Conservation (phyloP, 495 filamentous ascomycete species). For the Daldinia concentrica region DNA sequence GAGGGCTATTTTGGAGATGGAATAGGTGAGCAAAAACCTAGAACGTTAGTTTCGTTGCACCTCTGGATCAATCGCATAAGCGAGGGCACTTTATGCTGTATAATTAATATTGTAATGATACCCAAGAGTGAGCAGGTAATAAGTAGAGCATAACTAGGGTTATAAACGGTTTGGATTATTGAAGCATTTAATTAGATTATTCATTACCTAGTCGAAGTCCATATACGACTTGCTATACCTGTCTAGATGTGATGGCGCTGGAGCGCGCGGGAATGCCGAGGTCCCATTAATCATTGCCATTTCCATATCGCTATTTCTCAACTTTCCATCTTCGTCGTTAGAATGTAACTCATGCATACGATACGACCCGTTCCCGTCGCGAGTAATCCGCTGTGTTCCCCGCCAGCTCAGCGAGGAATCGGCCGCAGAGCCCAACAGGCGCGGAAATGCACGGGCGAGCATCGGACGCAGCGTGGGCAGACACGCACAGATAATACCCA, state of each 20-base stretch:
- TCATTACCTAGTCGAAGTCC: slow-evolving; percentile 15
- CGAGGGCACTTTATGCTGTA: background rate
- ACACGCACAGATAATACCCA: slow-evolving; percentile 49
- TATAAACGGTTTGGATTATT: background rate
- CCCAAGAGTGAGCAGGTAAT: background rate
- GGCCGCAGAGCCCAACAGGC: slow-evolving; percentile 7
- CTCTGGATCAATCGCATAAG: background rate
- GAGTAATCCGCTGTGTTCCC: background rate
- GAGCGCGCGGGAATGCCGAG: background rate
- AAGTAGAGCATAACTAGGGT: background rate
- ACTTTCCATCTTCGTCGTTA: background rate
- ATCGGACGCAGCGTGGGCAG: slow-evolving; percentile 47
- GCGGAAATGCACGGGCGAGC: slow-evolving; percentile 35
- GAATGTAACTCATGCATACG: background rate
- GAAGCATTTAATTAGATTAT: background rate
- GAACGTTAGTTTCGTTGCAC: background rate
- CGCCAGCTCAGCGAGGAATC: slow-evolving; percentile 8
- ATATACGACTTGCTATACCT: slow-evolving; percentile 16
- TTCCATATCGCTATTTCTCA: background rate
- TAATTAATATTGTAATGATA: slow-evolving; percentile 2
- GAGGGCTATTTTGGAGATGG: slow-evolving; percentile 47
- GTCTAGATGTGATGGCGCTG: slow-evolving; percentile 9
- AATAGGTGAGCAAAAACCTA: background rate
- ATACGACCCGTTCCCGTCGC: background rate
- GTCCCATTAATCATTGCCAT: background rate